Percentiles rank a stretch among this genome's conserved stretches.
Conservation (phyloP, 2,329 filamentous ascomycete genomes). For the Aspergillus floridensis region DNA sequence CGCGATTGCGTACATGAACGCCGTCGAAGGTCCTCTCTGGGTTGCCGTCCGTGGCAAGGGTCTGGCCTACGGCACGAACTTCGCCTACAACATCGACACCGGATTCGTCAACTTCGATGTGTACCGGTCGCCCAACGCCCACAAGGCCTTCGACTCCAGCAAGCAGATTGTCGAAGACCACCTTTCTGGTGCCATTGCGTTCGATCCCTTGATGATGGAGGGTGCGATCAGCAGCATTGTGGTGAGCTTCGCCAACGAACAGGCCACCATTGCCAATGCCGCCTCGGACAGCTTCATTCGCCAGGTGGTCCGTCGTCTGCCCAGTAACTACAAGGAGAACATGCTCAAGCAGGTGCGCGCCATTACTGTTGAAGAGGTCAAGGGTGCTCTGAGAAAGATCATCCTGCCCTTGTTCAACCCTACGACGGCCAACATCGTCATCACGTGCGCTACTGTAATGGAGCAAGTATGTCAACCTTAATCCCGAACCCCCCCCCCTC, state of each 20-base stretch:
- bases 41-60: constrained; percentile 88
- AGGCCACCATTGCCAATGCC: constrained; percentile 78
- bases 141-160: constrained; percentile 77
- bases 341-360: constrained; percentile 74
- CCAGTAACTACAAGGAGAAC: constrained; percentile 72
- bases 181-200: constrained; percentile 65
- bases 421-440: constrained; percentile 75
- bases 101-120: constrained; percentile 81
- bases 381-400: constrained; percentile 67
- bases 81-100: constrained; percentile 72
- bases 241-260: constrained; percentile 79
- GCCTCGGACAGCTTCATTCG: constrained; percentile 80
- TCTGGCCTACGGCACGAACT: constrained; percentile 83
- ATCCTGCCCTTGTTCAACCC: constrained; percentile 78
- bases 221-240: constrained; percentile 90
- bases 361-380: constrained; percentile 75
- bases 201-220: constrained; percentile 81
- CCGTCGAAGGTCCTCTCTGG: constrained; percentile 93
- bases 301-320: constrained; percentile 72
- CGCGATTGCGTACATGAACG: constrained; percentile 84
- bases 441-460: constrained; percentile 85
- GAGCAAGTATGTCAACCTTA: constrained; percentile 63
- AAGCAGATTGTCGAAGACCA: constrained; percentile 72
- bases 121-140: constrained; percentile 85
- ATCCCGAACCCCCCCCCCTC: background rate